Conservation (phyloP, 106 monocot species). For the Acorus gramineus region DNA sequence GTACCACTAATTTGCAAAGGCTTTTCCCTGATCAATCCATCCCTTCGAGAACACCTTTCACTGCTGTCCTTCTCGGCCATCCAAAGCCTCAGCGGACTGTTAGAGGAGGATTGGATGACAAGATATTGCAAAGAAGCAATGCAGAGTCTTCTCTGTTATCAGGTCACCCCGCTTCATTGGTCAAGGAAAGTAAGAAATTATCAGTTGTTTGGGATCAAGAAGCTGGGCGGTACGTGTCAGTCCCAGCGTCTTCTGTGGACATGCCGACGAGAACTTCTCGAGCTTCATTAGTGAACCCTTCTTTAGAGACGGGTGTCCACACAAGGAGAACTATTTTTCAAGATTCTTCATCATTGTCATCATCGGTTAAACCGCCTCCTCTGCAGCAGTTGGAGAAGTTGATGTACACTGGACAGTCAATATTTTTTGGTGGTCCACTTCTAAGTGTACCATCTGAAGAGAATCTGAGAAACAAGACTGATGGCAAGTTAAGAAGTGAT, state of each 20-base stretch:
- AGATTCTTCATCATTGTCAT: slow-evolving; percentile 9
- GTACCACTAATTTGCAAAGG: not conserved
- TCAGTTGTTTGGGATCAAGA: slow-evolving; percentile 98
- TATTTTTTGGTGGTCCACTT: slow-evolving; percentile 96
- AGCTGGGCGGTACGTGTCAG: slow-evolving; percentile 85
- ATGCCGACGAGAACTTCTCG: slow-evolving; percentile 15
- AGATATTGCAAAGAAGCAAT: too few relatives aligned
- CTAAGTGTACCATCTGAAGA: slow-evolving; percentile 26
- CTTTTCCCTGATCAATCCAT: slow-evolving; percentile 12
- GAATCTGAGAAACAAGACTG: slow-evolving; percentile 10
- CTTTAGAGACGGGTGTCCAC: slow-evolving; percentile 12
- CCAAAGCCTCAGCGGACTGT: slow-evolving; percentile 46
- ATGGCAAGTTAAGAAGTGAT: slow-evolving; percentile 10
- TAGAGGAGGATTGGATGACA: too few relatives aligned
- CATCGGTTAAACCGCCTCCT: not conserved
- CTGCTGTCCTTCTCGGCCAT: slow-evolving; percentile 29
- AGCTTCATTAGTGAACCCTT: slow-evolving; percentile 19
- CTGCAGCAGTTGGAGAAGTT: slow-evolving; percentile 48
- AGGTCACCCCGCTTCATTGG: slow-evolving; percentile 11
- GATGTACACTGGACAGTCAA: slow-evolving; percentile 68
- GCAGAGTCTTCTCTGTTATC: too few relatives aligned
- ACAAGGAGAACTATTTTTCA: slow-evolving; percentile 15
- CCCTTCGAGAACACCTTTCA: slow-evolving; percentile 23
- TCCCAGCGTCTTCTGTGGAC: slow-evolving; percentile 22
- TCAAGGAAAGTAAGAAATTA: slow-evolving; percentile 44